Evolutionary conservation across 176 grass and related monocot genomes (phyloP).

Genomic region (Juncus effusus): DNA sequence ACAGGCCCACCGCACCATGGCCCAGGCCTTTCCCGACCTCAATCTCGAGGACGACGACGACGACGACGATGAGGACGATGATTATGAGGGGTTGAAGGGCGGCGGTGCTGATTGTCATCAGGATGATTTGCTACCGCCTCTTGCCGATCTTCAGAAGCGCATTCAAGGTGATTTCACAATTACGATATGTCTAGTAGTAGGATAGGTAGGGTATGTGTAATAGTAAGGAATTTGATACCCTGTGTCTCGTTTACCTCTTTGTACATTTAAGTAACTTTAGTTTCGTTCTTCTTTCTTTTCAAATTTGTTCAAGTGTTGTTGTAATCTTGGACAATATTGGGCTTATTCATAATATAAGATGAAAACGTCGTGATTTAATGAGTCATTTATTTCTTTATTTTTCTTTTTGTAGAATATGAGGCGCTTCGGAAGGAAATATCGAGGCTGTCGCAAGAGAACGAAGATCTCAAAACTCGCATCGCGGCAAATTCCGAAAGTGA

Average conservation of each 20-base stretch:
- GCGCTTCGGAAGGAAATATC: conserved; percentile 75
- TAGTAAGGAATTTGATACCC: too few species aligned
- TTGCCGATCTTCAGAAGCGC: conserved; percentile 47
- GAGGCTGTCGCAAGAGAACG: conserved; percentile 70
- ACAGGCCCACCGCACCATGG: conserved; percentile 76
- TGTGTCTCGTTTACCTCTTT: too few species aligned
- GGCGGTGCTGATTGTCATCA: conserved; percentile 21
- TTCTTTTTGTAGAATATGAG: conserved; percentile 40
- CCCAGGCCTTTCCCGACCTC: conserved; percentile 86
- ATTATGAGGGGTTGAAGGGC: conserved; percentile 35
- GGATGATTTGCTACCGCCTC: conserved; percentile 43
- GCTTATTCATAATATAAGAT: too few species aligned
- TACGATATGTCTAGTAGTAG: not conserved
- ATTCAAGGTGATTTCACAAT: conserved; percentile 37
- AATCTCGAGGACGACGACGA: conserved; percentile 63
- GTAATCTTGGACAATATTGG: too few species aligned
- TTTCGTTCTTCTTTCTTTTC: too few species aligned
- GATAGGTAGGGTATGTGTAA: not conserved
- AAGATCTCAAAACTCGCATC: conserved; percentile 76
- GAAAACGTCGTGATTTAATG: not conserved
- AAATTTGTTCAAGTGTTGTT: too few species aligned
- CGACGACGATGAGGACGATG: conserved; percentile 64
- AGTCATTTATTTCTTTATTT: not conserved
- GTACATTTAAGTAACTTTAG: not conserved
- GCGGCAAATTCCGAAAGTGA: conserved; percentile 43